These are phyloP conservation scores for Ophiostoma novo-ulmi DNA, from an alignment of 2,329 filamentous ascomycete species.

Conservation along the genomic window DNA sequence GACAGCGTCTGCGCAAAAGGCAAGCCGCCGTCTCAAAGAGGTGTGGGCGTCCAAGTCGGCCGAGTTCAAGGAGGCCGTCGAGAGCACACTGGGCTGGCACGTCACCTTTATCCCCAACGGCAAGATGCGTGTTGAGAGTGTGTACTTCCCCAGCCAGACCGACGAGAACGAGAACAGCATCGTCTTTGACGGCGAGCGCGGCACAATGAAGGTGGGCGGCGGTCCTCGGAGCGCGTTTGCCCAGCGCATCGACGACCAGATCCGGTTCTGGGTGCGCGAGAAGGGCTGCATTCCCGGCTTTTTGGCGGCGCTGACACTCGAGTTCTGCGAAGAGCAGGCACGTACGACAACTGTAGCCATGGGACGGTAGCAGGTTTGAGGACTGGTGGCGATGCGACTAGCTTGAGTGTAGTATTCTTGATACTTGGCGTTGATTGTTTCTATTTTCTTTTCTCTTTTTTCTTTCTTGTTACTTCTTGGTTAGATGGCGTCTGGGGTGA, in stretches of 20 bases:
- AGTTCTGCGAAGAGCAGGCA: conserved; percentile 75
- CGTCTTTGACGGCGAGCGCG: conserved; percentile 86
- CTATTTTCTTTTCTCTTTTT: not conserved
- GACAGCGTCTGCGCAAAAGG: conserved; percentile 71
- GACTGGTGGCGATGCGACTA: not conserved
- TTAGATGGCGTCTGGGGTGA: not conserved
- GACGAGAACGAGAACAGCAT: conserved; percentile 69
- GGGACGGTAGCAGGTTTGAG: not conserved
- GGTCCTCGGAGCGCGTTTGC: conserved; percentile 85
- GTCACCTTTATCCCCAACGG: conserved; percentile 96
- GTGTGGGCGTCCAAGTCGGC: conserved; percentile 82
- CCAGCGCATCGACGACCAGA: conserved; percentile 73
- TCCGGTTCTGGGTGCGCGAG: conserved; percentile 94
- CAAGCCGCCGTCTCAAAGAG: conserved; percentile 78
- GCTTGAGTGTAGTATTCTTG: not conserved
- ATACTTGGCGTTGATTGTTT: not conserved
- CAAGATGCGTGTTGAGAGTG: conserved; percentile 83
- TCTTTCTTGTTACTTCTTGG: not conserved
- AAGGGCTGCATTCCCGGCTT: conserved; percentile 92
- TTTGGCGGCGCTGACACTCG: conserved; percentile 80
- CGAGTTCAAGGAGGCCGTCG: conserved; percentile 94
- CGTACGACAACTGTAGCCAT: conserved; percentile 22
- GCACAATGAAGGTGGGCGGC: conserved; percentile 96
- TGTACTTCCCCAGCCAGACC: conserved; percentile 67
- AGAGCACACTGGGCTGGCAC: conserved; percentile 86